Evolutionary conservation across 257 asterid genomes (phyloP).

Genomic region (Nicotiana knightiana): DNA sequence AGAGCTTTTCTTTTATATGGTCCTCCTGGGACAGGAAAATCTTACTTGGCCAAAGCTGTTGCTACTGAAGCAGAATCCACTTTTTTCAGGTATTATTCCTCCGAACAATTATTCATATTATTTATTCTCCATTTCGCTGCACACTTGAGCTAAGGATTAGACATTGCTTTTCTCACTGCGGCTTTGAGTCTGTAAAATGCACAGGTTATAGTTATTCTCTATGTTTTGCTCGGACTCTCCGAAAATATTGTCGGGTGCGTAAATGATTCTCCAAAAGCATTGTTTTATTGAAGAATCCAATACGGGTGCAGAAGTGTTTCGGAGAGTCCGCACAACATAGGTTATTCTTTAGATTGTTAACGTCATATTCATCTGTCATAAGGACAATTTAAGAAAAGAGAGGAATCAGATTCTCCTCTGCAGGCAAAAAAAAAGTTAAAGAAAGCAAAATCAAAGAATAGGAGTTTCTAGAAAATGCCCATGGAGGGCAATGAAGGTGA

Average conservation of each 20-base stretch:
- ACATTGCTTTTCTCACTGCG: neutral
- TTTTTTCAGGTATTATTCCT: constrained; percentile 65
- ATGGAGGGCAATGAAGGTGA: neutral
- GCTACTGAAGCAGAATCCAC: constrained; percentile 99
- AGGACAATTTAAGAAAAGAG: neutral
- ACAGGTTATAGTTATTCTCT: neutral
- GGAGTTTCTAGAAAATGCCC: neutral
- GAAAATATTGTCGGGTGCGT: no score
- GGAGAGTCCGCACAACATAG: no score
- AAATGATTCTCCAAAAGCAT: no score
- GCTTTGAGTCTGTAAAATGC: neutral
- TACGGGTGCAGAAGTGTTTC: no score
- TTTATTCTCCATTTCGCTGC: neutral
- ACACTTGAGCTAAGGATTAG: neutral
- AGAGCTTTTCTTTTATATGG: constrained; percentile 97
- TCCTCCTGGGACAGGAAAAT: constrained; percentile 98
- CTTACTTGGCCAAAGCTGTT: constrained; percentile 97
- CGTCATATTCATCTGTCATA: neutral
- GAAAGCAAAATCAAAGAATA: neutral
- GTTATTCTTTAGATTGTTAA: neutral
- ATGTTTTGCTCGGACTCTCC: no score
- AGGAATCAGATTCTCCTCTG: neutral
- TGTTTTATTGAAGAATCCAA: no score
- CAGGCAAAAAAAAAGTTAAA: neutral
- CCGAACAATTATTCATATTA: neutral